Conservation (phyloP, 257 asterid species). For the Plantago elongata region DNA sequence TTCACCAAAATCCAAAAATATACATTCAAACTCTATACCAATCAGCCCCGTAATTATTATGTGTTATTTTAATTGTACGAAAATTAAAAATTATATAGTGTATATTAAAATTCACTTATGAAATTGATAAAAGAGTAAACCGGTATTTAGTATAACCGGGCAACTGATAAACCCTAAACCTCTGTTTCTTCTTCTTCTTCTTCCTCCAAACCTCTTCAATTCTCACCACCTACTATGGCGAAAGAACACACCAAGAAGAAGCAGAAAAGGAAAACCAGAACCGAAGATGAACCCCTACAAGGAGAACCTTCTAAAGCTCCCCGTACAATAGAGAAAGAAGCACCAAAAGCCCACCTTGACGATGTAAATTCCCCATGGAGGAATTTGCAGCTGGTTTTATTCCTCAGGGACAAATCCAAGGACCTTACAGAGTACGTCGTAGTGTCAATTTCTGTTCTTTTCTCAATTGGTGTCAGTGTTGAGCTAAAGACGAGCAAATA, state of each 20-base stretch:
- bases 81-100: too few species aligned
- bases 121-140: too few species aligned
- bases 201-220: too few species aligned
- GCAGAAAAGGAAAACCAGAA: slow-evolving; percentile 54
- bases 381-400: slow-evolving; percentile 54
- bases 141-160: too few species aligned
- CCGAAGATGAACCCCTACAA: slow-evolving; percentile 27
- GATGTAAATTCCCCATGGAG: slow-evolving; percentile 48
- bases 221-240: not conserved
- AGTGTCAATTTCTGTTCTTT: not conserved
- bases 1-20: too few species aligned
- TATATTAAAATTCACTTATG: too few species aligned
- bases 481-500: not conserved
- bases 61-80: too few species aligned
- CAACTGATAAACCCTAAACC: too few species aligned
- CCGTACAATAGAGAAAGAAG: slow-evolving; percentile 27
- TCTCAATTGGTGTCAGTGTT: not conserved
- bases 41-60: too few species aligned
- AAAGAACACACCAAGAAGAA: slow-evolving; percentile 7
- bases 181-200: too few species aligned
- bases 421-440: slow-evolving; percentile 37
- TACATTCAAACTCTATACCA: too few species aligned
- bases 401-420: slow-evolving; percentile 47
- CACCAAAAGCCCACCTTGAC: slow-evolving; percentile 18
- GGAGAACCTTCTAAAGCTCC: slow-evolving; percentile 29